Conservation (phyloP, 305 asterid genomes). For the Plantago coronopus region DNA sequence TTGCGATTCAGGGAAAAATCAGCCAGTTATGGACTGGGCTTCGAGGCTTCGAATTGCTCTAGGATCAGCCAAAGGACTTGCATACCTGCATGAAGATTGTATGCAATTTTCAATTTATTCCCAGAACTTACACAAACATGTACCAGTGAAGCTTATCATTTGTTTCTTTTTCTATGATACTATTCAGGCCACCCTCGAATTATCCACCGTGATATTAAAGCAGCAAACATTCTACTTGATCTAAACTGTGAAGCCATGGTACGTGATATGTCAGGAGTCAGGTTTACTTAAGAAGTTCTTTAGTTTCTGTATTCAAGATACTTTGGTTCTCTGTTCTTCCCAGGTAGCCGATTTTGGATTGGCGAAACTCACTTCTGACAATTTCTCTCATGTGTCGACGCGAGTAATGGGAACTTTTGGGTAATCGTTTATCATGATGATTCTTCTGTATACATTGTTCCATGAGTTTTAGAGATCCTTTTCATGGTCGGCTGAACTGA, state of each 20-base stretch:
- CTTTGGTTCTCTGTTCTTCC: neutral
- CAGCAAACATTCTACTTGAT: constrained; percentile 75
- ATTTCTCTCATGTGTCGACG: constrained; percentile 70
- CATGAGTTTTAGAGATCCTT: too few species aligned
- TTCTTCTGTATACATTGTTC: neutral
- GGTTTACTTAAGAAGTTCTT: too few species aligned
- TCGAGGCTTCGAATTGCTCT: constrained; percentile 57
- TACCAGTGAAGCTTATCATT: neutral
- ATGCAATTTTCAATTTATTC: constrained; percentile 12
- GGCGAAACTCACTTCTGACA: constrained; percentile 67
- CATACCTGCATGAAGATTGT: constrained; percentile 84
- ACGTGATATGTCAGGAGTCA: neutral
- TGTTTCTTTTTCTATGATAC: constrained; percentile 1
- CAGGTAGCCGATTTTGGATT: constrained; percentile 88
- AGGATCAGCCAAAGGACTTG: constrained; percentile 76
- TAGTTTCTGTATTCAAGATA: neutral
- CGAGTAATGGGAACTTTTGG: constrained; percentile 94
- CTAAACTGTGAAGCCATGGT: constrained; percentile 75
- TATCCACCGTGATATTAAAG: constrained; percentile 77
- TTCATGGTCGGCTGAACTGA: neutral
- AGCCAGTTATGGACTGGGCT: constrained; percentile 62
- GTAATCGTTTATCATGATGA: constrained; percentile 18
- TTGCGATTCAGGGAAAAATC: constrained; percentile 47
- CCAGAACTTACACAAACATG: neutral
- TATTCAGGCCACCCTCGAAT: constrained; percentile 68